phyloP scores from a whole-genome alignment of 768 basidiomycete species.

The Phylloporus rhodoxanthus region DNA sequence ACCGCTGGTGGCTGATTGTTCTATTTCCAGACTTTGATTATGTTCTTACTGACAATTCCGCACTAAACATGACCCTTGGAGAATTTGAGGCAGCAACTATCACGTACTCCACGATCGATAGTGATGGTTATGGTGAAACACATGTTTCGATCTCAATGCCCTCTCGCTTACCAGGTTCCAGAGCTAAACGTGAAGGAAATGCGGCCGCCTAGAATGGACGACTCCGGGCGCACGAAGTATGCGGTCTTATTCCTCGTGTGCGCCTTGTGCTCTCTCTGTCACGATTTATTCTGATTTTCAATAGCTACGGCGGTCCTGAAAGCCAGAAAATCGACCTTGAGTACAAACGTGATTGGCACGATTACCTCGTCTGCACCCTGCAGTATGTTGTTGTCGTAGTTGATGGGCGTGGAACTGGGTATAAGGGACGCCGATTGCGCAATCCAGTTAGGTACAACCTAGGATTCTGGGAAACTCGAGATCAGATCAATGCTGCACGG shows the following conservation, averaged over 20 bases:
- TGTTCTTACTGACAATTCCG: conserved; percentile 65
- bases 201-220: conserved; percentile 88
- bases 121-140: conserved; percentile 68
- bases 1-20: background rate
- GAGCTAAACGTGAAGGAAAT: conserved; percentile 89
- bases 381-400: conserved; percentile 84
- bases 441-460: conserved; percentile 87
- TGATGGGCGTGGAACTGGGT: conserved; percentile 93
- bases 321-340: conserved; percentile 70
- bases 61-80: conserved; percentile 54
- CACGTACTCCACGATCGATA: conserved; percentile 63
- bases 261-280: conserved; percentile 1
- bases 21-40: conserved; percentile 49
- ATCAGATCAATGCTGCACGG: conserved; percentile 88
- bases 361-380: conserved; percentile 74
- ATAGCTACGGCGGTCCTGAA: conserved; percentile 84
- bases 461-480: conserved; percentile 82
- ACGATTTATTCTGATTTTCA: conserved; percentile 3
- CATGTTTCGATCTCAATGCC: conserved; percentile 13
- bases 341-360: conserved; percentile 77
- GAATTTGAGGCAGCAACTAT: conserved; percentile 71
- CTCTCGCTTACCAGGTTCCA: conserved; percentile 31
- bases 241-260: conserved; percentile 89
- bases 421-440: conserved; percentile 75
- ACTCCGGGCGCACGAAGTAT: conserved; percentile 92